Conservation (phyloP, 108 stramenopile species). For the Cyclotella distinguenda region DNA sequence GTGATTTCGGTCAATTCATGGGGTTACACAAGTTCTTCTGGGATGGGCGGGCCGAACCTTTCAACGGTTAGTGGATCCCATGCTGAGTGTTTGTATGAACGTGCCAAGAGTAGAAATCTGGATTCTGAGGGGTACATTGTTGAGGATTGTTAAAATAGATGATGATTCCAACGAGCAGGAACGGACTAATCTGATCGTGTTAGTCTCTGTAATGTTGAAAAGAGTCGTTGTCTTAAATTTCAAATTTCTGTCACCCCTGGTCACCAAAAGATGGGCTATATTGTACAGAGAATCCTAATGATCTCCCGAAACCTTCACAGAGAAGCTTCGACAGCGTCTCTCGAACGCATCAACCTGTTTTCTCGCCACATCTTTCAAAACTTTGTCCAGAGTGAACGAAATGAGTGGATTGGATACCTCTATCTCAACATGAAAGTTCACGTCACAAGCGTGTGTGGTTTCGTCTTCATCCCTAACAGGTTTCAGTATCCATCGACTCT, state of each 20-base stretch:
- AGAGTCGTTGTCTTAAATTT: no score
- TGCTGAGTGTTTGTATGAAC: slow-evolving; percentile 41
- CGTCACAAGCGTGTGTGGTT: slow-evolving; percentile 4
- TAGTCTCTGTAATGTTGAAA: no score
- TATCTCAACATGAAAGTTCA: slow-evolving; percentile 76
- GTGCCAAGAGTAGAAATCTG: slow-evolving; percentile 20
- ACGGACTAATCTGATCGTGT: no score
- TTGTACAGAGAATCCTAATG: no score
- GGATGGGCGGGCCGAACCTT: slow-evolving; percentile 42
- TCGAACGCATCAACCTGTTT: slow-evolving; percentile 73
- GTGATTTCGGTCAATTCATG: slow-evolving; percentile 44
- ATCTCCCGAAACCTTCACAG: no score
- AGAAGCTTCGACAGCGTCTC: slow-evolving; percentile 50
- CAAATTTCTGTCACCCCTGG: no score
- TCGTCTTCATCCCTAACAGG: slow-evolving; percentile 13
- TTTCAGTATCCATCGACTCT: slow-evolving; percentile 63
- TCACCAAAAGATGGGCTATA: no score
- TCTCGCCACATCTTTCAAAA: slow-evolving; percentile 58
- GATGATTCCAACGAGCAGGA: no score
- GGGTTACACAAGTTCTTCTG: slow-evolving; percentile 29
- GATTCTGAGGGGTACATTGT: slow-evolving; percentile 31
- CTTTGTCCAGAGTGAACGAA: slow-evolving; percentile 40
- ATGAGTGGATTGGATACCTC: slow-evolving; percentile 60
- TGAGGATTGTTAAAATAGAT: slow-evolving; percentile 13
- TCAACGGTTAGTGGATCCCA: slow-evolving; percentile 16